Percentiles rank a stretch among this genome's conserved stretches.
phyloP scores from a whole-genome alignment of 2,329 filamentous ascomycete genomes.

The Pezicula rhizophila region DNA sequence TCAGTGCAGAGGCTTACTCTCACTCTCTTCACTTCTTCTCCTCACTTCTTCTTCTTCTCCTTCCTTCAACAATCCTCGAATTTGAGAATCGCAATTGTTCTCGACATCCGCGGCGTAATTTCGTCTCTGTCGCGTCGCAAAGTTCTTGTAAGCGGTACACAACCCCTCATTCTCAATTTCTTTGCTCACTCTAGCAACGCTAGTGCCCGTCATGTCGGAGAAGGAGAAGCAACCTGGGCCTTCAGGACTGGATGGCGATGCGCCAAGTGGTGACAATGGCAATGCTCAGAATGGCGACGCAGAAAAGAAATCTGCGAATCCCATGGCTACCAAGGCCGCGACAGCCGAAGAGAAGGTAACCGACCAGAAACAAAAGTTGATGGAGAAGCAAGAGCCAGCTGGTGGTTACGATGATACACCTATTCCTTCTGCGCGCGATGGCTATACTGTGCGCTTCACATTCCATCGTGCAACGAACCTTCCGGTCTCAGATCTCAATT shows the following conservation, averaged over 20 bases:
- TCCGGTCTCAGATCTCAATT: slow-evolving; percentile 73
- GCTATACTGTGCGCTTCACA: slow-evolving; percentile 79
- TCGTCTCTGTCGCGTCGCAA: too few relatives aligned
- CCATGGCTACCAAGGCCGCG: slow-evolving; percentile 6
- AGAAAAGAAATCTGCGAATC: slow-evolving; percentile 11
- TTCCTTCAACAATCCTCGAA: too few relatives aligned
- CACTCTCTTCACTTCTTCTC: too few relatives aligned
- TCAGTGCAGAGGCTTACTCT: too few relatives aligned
- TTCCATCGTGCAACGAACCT: slow-evolving; percentile 78
- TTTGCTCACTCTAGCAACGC: too few relatives aligned
- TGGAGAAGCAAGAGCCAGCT: slow-evolving; percentile 23
- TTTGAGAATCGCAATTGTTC: too few relatives aligned
- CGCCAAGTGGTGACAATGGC: not conserved
- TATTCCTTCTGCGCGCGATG: slow-evolving; percentile 65
- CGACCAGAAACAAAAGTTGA: slow-evolving; percentile 24
- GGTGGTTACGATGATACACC: slow-evolving; percentile 79
- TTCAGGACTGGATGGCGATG: not conserved
- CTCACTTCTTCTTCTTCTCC: too few relatives aligned
- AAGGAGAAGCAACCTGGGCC: slow-evolving; percentile 7
- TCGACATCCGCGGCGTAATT: too few relatives aligned
- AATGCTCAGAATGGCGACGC: slow-evolving; percentile 10
- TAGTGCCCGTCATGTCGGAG: slow-evolving; percentile 7
- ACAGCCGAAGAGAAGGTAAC: slow-evolving; percentile 24
- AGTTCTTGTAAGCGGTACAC: not conserved
- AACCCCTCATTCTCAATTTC: not conserved